Evolutionary conservation across 345 rosid genomes (phyloP), one percentile per base, ranked within the genome.

Genomic region (Ceriops zippeliana): DNA sequence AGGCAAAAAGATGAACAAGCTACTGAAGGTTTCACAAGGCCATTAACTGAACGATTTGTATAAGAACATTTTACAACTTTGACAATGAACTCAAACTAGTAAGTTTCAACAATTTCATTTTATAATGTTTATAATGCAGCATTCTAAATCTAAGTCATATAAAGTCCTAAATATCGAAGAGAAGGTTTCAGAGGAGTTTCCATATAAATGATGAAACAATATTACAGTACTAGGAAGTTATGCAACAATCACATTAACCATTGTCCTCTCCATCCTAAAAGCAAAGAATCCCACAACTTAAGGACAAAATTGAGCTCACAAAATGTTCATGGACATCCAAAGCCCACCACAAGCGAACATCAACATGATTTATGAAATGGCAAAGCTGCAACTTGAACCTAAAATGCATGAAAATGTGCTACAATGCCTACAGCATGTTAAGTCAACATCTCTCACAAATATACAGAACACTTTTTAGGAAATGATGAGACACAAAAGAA

Each of bases 401-500:
- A 42, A 13, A 11, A 42, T 42, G 17, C 5, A 42, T 42, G 49
- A 42, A 42, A 13, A 42, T 42, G 5, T 13, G 49, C 16, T 3
- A 15, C 4, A 42, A 42, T 42, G 49, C 5, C 49, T 2, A 13
- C 49, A 11, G 17, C 49, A 42, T 42, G 49, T 42, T 42, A 11
- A 38, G 5, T 15, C 49, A 42, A 42, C 47, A 13, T 13, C 49
- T 42, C 15, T 42, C 49, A 42, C 16, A 21, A 61, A 30, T 9
- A n/a, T 32, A 9, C 21, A 30, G 63, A 61, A 20, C 8, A 16
- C 63, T 20, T 34, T 9, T 8, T 10, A 20, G 35, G 8, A 6
- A 46, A 26, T 24, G 1, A 72, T 70, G 35, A 57, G 65, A 37
- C n/a, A 71, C 32, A 72, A 13, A 64, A 62, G 49, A 72, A 70